Base-by-base conservation (phyloP, 108 stramenopile species). In the Cafeteria roenbergensis region DNA sequence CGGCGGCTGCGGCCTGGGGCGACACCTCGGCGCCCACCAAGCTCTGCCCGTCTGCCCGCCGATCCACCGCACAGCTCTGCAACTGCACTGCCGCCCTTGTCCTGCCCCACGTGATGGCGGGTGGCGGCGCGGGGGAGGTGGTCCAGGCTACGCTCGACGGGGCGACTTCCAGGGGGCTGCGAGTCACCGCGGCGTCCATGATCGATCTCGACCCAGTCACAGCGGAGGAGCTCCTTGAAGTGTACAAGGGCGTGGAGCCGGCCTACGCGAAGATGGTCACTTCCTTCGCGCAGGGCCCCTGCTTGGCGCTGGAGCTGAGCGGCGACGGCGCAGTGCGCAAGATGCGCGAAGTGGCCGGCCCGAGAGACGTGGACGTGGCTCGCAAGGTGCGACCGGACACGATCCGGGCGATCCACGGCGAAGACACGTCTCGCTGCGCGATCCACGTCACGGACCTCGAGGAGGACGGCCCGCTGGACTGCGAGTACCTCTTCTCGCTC, bases 361-460 rank as follows among this genome's bases (percentile, higher is more conserved):
- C 88, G 21, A 78, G 79, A 66, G 88, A 89, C 67, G 82, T 84
- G 26, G 80, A 86, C 14, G 73, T 87, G 54, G 88, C 88, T 24
- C 81, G 78, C 57, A 82, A 81, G 50, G 53, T 89, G 1, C 70
- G 72, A 17, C 80, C 86, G 0, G 48, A 71, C 9, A 75, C 78
- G 1, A 68, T 89, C 38, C 78, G 88, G 30, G 88, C 75, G 1
- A 77, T 62, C 48, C 86, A 78, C 68, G 88, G 87, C 6, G 57
- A 63, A 0, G 76, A 78, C 61, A 60, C 61, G 3, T 71, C 82
- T 26, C 58, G 66, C 25, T 88, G 86, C 66, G 88, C 82, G 3
- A 69, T 89, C n/a, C 88, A 89, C 69, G 86, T 85, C 75, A 89
- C 88, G 0, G 88, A 89, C 62, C 63, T 89, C 34, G 67, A 80